phyloP scores from a whole-genome alignment of 805 yeast genomes.

The Torulaspora quercuum region DNA sequence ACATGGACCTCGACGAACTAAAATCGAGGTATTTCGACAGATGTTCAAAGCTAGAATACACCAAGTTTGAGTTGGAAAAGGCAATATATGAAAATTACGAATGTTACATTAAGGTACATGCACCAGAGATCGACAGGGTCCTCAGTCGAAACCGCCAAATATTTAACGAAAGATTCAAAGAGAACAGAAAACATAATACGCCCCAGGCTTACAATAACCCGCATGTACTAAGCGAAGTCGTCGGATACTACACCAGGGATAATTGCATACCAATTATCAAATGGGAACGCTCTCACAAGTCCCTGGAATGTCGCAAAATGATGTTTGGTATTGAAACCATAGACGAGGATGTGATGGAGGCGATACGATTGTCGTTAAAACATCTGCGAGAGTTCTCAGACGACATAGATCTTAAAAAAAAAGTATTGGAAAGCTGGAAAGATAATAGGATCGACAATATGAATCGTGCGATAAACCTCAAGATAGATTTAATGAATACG shows the following conservation, averaged over 20 bases:
- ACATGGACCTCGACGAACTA: conserved; percentile 1
- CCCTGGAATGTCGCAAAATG: conserved; percentile 5
- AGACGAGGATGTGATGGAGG: conserved; percentile 16
- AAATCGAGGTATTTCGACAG: conserved; percentile 10
- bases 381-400: conserved; percentile 4
- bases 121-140: conserved; percentile 1
- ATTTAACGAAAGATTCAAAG: conserved; percentile 1
- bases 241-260: conserved; percentile 16
- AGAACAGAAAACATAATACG: background rate
- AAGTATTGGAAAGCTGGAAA: conserved; percentile 17
- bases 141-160: background rate
- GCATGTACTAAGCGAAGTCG: background rate
- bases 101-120: conserved; percentile 1
- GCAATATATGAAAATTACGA: conserved; percentile 12
- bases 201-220: no score
- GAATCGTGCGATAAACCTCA: conserved; percentile 9
- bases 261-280: conserved; percentile 14
- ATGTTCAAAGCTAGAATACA: conserved; percentile 17
- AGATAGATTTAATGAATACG: conserved; percentile 7
- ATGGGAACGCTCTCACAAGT: conserved; percentile 4
- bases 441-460: conserved; percentile 2
- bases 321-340: conserved; percentile 19
- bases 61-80: conserved; percentile 20
- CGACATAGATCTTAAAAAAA: conserved; percentile 3
- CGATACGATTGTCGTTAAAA: conserved; percentile 16